Base-by-base conservation (phyloP, 2,329 filamentous ascomycete species). In the Claviceps sorghi region DNA sequence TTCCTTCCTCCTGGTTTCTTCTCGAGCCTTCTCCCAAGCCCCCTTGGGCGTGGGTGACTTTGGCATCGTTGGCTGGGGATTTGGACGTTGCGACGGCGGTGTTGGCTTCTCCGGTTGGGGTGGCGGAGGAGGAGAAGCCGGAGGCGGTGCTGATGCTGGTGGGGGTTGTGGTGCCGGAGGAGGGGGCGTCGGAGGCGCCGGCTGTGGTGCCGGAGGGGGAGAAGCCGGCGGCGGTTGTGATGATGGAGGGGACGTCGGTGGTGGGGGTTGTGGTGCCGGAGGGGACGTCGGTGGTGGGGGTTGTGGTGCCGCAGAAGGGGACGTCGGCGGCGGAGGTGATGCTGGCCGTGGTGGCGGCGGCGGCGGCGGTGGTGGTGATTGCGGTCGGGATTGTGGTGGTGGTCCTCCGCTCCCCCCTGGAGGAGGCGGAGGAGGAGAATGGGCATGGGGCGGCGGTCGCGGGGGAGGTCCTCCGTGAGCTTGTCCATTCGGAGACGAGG, bases 11-110 rank as follows among this genome's bases (percentile, higher is more conserved):
- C 77, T 72, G 21, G 77, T 83, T 58, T 86, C 82, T 60, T 86
- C 83, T 51, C 82, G 72, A 3, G 82, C 83, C 62, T 79, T 84
- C 58, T 86, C 82, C 83, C 83, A 86, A 0, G 78, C 71, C 9
- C 72, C 70, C 60, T 74, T 76, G 1, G 70, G 66, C 32, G 54
- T 44, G 13, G 56, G 56, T n/a, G 53, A 30, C n/a, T 54, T 58
- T 9, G 56, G 22, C n/a, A 56, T 48, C 29, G 51, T 54, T n/a
- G 59, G 48, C 45, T 55, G 56, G 40, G 63, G 62, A 38, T n/a
- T n/a, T 36, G 60, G 49, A n/a, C 47, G 59, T 38, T 56, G 55
- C 47, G 52, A 57, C 36, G 56, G 51, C 41, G 55, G n/a, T n/a
- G n/a, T 56, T 6, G 58, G 54, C 53, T 56, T 57, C 34, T 61